Percentiles rank a stretch among this genome's conserved stretches.
Evolutionary conservation across 768 basidiomycete species (phyloP).

Genomic region (Hypsizygus marmoreus): DNA sequence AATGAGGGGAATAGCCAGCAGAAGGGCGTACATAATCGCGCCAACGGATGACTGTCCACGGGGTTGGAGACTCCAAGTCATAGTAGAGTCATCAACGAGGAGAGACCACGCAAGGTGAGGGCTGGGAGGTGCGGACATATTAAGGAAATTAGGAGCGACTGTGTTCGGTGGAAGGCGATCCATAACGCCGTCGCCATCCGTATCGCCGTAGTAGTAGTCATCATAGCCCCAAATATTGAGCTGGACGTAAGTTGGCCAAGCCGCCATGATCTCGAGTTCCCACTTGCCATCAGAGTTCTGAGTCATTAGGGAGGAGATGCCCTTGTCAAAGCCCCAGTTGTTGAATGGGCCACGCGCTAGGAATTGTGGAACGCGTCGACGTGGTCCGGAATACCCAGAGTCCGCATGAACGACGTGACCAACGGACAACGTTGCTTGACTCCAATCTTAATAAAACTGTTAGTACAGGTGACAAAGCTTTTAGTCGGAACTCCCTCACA

Average conservation of each 20-base stretch:
- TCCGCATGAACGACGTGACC: conserved; percentile 80
- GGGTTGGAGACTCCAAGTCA: conserved; percentile 79
- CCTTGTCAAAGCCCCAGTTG: conserved; percentile 88
- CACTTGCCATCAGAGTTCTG: conserved; percentile 67
- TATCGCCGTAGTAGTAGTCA: conserved; percentile 91
- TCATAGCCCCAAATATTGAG: conserved; percentile 91
- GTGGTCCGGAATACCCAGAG: conserved; percentile 49
- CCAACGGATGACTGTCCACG: conserved; percentile 81
- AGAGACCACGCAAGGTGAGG: conserved; percentile 91
- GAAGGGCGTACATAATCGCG: conserved; percentile 85
- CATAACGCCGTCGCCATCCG: conserved; percentile 83
- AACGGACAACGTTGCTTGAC: conserved; percentile 59
- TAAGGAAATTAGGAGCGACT: conserved; percentile 82
- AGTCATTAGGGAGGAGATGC: conserved; percentile 70
- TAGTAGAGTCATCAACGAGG: conserved; percentile 71
- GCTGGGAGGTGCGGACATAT: conserved; percentile 87
- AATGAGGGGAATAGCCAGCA: conserved; percentile 80
- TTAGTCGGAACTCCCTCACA: conserved; percentile 51
- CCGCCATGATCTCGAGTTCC: conserved; percentile 87
- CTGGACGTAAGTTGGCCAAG: conserved; percentile 89
- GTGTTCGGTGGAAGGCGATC: conserved; percentile 92
- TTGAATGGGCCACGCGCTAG: conserved; percentile 91
- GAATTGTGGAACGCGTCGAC: conserved; percentile 84
- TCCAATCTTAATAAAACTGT: conserved; percentile 67
- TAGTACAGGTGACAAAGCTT: conserved; percentile 1